Evolutionary conservation across 805 yeast genomes (phyloP).

Genomic region (Starmerella bombicola): DNA sequence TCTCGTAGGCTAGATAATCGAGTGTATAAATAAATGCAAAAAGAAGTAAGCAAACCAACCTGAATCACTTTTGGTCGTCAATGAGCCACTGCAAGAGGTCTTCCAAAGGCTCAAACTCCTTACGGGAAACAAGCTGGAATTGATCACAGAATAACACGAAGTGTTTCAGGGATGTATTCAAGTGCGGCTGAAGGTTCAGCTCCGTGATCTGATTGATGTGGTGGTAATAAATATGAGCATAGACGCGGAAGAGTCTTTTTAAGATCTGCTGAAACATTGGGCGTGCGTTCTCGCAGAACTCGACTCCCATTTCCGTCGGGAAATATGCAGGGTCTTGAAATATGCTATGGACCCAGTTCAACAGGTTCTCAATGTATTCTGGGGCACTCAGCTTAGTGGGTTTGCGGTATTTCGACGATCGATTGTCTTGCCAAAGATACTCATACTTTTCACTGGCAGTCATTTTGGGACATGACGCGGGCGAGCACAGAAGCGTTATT

Average conservation of each 20-base stretch:
- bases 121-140: slow-evolving; percentile 59
- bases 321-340: slow-evolving; percentile 83
- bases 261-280: slow-evolving; percentile 71
- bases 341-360: slow-evolving; percentile 91
- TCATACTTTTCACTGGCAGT: slow-evolving; percentile 95
- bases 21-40: not conserved
- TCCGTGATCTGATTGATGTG: slow-evolving; percentile 93
- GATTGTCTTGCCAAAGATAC: slow-evolving; percentile 81
- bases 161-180: slow-evolving; percentile 89
- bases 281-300: slow-evolving; percentile 76
- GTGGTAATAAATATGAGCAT: slow-evolving; percentile 95
- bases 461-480: slow-evolving; percentile 90
- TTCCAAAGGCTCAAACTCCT: slow-evolving; percentile 85
- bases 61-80: slow-evolving; percentile 25
- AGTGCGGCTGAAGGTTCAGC: slow-evolving; percentile 79
- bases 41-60: not conserved
- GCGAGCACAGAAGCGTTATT: slow-evolving; percentile 92
- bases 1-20: not conserved
- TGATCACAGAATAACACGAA: slow-evolving; percentile 79
- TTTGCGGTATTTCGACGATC: slow-evolving; percentile 39
- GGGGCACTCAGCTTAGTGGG: slow-evolving; percentile 91
- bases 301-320: slow-evolving; percentile 83
- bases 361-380: slow-evolving; percentile 80
- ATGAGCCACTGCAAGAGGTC: slow-evolving; percentile 67
- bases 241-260: slow-evolving; percentile 83